phyloP scores from a whole-genome alignment of 805 yeast species.

The Kuraishia borneana region DNA sequence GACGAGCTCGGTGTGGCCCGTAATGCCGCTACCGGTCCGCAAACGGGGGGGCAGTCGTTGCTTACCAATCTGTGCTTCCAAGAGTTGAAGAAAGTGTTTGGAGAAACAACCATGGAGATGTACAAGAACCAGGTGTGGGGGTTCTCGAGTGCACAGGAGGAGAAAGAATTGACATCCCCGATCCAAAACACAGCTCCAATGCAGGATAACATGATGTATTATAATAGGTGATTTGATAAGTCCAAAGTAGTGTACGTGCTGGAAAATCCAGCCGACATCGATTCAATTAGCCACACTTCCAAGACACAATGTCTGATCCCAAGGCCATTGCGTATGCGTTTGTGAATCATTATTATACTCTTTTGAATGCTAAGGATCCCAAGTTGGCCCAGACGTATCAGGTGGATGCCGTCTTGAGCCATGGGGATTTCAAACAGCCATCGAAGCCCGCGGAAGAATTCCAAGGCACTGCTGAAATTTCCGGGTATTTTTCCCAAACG shows the following conservation, averaged over 20 bases:
- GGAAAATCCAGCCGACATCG: too few relatives aligned
- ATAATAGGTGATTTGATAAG: background rate
- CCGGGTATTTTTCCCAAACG: conserved; percentile 28
- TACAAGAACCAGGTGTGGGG: conserved; percentile 20
- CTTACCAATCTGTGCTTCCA: conserved; percentile 55
- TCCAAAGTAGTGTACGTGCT: too few relatives aligned
- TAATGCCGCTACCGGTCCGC: conserved; percentile 38
- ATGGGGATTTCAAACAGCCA: conserved; percentile 19
- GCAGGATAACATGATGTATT: too few relatives aligned
- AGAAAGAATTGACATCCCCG: too few relatives aligned
- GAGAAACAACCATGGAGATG: conserved; percentile 8
- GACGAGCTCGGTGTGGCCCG: conserved; percentile 64
- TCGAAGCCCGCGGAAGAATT: conserved; percentile 20
- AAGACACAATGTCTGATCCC: conserved; percentile 1
- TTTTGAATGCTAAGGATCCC: conserved; percentile 29
- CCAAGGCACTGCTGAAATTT: conserved; percentile 26
- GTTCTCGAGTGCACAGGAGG: conserved; percentile 7
- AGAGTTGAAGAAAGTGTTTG: conserved; percentile 29
- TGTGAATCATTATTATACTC: conserved; percentile 34
- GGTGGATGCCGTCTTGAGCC: conserved; percentile 25
- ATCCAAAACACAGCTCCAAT: too few relatives aligned
- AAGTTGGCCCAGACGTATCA: conserved; percentile 31
- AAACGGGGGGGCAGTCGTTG: conserved; percentile 52
- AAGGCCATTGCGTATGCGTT: conserved; percentile 34
- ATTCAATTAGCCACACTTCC: too few relatives aligned